A percentile compares a stretch with the other conserved stretches of the same genome.
phyloP scores from a whole-genome alignment of 2,329 filamentous ascomycete genomes.

The Zopfia rhizophila region DNA sequence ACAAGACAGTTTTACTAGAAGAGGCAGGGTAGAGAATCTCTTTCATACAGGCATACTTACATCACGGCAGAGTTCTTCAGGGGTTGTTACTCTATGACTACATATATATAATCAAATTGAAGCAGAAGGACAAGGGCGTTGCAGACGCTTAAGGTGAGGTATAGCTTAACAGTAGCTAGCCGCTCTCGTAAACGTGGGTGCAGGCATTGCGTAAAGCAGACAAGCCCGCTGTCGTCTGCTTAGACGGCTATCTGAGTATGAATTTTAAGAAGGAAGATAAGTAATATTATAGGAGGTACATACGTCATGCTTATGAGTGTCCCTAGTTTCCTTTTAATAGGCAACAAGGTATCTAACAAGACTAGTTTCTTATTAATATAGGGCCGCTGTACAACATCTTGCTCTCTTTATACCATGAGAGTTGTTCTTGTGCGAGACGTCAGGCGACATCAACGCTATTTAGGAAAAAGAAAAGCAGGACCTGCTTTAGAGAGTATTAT shows the following conservation, averaged over 20 bases:
- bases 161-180: neutral
- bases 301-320: too few relatives aligned
- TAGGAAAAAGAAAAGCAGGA: constrained; percentile 1
- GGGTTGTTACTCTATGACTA: too few relatives aligned
- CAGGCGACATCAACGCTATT: constrained; percentile 5
- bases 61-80: too few relatives aligned
- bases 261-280: constrained; percentile 3
- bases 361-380: constrained; percentile 7
- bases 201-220: constrained; percentile 5
- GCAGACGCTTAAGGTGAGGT: neutral
- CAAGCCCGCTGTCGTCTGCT: neutral
- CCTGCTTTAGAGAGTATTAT: neutral
- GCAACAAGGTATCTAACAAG: too few relatives aligned
- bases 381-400: constrained; percentile 9
- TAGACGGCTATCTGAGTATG: constrained; percentile 5
- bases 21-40: too few relatives aligned
- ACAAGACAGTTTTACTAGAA: too few relatives aligned
- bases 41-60: too few relatives aligned
- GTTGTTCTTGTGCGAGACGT: neutral
- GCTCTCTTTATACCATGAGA: constrained; percentile 4
- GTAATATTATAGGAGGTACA: constrained; percentile 2
- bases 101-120: too few relatives aligned
- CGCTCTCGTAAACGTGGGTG: constrained; percentile 4
- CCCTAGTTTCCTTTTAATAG: too few relatives aligned
- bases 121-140: too few relatives aligned